phyloP scores from a whole-genome alignment of 1,284 basidiomycete genomes.

The Rhodotorula sp. region DNA sequence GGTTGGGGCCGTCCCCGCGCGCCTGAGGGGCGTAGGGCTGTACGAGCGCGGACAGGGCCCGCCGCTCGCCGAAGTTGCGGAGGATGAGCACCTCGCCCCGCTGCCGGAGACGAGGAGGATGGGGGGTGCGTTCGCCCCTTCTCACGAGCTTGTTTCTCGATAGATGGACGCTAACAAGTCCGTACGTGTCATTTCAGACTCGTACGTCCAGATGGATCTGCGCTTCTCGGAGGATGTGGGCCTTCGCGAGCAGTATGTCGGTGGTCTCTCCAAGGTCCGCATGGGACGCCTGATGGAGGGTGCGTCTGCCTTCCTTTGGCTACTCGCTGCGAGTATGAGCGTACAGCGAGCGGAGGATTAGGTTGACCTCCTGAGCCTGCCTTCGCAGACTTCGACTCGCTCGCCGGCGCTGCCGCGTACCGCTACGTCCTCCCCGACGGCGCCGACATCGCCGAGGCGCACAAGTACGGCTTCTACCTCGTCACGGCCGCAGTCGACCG shows the following conservation, averaged over 20 bases:
- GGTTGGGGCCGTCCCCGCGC: not conserved
- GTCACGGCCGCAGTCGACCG: constrained; percentile 53
- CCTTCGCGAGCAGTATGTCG: constrained; percentile 51
- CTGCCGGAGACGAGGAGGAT: constrained; percentile 17
- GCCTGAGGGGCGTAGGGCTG: constrained; percentile 1
- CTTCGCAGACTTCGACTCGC: constrained; percentile 46
- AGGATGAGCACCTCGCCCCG: constrained; percentile 6
- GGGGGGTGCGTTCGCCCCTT: not conserved
- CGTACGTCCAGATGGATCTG: constrained; percentile 50
- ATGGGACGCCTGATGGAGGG: constrained; percentile 53
- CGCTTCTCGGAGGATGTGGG: constrained; percentile 47
- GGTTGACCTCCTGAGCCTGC: not conserved
- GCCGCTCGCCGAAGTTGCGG: not conserved
- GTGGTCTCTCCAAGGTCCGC: constrained; percentile 48
- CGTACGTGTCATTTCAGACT: constrained; percentile 30
- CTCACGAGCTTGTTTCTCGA: no score
- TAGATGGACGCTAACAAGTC: no score
- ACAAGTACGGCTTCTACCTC: constrained; percentile 49
- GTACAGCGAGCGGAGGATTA: not conserved
- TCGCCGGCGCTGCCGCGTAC: constrained; percentile 51
- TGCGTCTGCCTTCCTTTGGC: not conserved
- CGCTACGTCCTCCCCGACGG: constrained; percentile 50
- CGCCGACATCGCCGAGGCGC: constrained; percentile 40
- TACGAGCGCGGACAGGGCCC: not conserved
- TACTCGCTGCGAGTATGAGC: no score